Conservation (phyloP, 78 protist species). For the Andalucia godoyi region DNA sequence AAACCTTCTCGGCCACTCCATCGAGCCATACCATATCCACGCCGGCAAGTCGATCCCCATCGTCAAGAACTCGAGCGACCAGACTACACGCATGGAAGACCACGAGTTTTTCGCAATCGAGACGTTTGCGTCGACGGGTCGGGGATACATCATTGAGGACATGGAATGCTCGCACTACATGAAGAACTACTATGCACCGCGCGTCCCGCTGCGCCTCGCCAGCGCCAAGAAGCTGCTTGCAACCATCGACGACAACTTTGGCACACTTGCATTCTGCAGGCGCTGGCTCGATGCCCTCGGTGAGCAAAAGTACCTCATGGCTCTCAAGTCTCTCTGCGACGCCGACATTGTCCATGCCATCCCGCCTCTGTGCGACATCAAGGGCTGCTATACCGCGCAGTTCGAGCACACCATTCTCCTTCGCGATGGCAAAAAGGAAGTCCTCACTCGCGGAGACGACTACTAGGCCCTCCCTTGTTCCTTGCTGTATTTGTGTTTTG, state of each 20-base stretch:
- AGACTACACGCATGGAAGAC: slow-evolving; percentile 76
- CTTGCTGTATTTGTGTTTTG: not conserved
- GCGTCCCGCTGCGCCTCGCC: slow-evolving; percentile 1
- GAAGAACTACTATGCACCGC: slow-evolving; percentile 38
- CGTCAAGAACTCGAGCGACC: slow-evolving; percentile 62
- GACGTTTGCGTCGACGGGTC: slow-evolving; percentile 96
- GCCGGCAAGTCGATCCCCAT: slow-evolving; percentile 94
- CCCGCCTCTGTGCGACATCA: slow-evolving; percentile 89
- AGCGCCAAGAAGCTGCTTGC: slow-evolving; percentile 64
- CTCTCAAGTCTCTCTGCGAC: slow-evolving; percentile 65
- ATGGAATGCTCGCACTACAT: slow-evolving; percentile 89
- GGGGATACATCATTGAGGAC: slow-evolving; percentile 70
- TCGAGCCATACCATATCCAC: slow-evolving; percentile 82
- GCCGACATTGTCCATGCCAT: slow-evolving; percentile 26
- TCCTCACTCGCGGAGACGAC: slow-evolving; percentile 85
- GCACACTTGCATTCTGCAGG: slow-evolving; percentile 92
- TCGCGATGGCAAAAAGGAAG: slow-evolving; percentile 86
- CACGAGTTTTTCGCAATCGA: slow-evolving; percentile 98
- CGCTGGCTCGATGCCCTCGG: slow-evolving; percentile 64
- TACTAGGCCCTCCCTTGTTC: slow-evolving; percentile 34
- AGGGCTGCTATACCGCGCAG: slow-evolving; percentile 87
- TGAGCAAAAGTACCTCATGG: slow-evolving; percentile 41
- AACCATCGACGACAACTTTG: slow-evolving; percentile 71
- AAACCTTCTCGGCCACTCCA: slow-evolving; percentile 94
- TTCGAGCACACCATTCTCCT: slow-evolving; percentile 89